A percentile compares a stretch with the other conserved stretches of the same genome.
Conservation (phyloP, 2,329 filamentous ascomycete genomes). For the Epichloe glyceriae region DNA sequence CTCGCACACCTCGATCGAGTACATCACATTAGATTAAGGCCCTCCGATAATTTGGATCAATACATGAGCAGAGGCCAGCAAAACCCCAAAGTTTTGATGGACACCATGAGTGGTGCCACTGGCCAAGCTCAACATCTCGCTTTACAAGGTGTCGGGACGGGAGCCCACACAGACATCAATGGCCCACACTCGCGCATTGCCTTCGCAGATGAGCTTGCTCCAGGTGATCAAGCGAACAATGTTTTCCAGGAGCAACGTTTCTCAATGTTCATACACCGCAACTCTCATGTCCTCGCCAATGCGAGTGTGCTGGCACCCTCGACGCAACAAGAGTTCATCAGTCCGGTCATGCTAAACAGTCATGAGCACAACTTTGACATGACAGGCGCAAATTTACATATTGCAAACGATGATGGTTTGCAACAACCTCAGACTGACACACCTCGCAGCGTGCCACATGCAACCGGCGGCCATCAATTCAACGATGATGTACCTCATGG, state of each 20-base stretch:
- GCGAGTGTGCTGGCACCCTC: neutral
- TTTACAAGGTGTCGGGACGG: slow-evolving; percentile 6
- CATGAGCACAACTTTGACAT: neutral
- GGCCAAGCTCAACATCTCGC: slow-evolving; percentile 1
- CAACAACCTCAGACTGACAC: neutral
- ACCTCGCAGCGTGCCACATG: neutral
- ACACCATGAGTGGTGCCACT: neutral
- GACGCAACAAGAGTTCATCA: neutral
- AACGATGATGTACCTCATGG: neutral
- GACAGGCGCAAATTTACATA: neutral
- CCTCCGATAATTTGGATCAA: slow-evolving; percentile 25
- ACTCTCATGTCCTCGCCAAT: neutral
- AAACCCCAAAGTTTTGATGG: slow-evolving; percentile 5
- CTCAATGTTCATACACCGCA: neutral
- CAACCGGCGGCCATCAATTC: neutral
- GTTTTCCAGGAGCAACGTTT: neutral
- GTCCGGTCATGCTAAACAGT: neutral
- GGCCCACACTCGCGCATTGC: neutral
- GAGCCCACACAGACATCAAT: neutral
- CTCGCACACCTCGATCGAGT: slow-evolving; percentile 61
- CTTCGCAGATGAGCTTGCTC: neutral
- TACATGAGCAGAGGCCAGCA: slow-evolving; percentile 15
- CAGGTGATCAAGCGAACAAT: neutral
- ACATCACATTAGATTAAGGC: slow-evolving; percentile 33
- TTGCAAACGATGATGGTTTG: neutral